These are phyloP conservation scores for Lecanicillium sp. DNA, from an alignment of 2,329 filamentous ascomycete species.

Conservation along the genomic window DNA sequence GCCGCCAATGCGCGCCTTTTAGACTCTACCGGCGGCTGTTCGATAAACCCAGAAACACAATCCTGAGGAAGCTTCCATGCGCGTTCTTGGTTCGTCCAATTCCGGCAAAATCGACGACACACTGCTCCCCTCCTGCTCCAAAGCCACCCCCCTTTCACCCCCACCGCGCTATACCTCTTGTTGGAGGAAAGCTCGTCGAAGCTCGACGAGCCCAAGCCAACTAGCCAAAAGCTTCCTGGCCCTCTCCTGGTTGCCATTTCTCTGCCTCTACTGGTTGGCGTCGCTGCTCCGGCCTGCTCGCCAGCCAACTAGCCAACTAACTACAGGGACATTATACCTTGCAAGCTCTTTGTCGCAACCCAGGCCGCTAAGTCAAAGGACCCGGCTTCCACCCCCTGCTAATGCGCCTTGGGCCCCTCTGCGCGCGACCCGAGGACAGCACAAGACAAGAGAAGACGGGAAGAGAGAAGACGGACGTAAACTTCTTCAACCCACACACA, in stretches of 20 bases:
- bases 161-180: constrained; percentile 9
- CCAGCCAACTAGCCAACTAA: not conserved
- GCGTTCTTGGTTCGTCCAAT: not conserved
- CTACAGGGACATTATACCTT: too few species aligned
- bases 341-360: too few species aligned
- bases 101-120: constrained; percentile 3
- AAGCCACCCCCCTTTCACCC: constrained; percentile 13
- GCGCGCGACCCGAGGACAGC: not conserved
- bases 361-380: too few species aligned
- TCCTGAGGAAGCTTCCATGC: not conserved
- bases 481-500: constrained; percentile 8
- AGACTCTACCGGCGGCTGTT: not conserved
- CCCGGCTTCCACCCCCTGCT: too few species aligned
- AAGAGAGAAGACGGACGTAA: constrained; percentile 1
- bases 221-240: not conserved
- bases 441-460: not conserved
- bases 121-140: constrained; percentile 7
- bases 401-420: too few species aligned
- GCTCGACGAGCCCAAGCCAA: constrained; percentile 1
- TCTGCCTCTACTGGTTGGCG: not conserved
- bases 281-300: not conserved
- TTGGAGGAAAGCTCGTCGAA: constrained; percentile 8
- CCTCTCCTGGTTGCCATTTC: not conserved
- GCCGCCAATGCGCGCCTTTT: not conserved
- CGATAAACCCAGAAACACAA: not conserved